Base-by-base conservation (phyloP, 2,329 filamentous ascomycete species). In the Phialophora tarda region DNA sequence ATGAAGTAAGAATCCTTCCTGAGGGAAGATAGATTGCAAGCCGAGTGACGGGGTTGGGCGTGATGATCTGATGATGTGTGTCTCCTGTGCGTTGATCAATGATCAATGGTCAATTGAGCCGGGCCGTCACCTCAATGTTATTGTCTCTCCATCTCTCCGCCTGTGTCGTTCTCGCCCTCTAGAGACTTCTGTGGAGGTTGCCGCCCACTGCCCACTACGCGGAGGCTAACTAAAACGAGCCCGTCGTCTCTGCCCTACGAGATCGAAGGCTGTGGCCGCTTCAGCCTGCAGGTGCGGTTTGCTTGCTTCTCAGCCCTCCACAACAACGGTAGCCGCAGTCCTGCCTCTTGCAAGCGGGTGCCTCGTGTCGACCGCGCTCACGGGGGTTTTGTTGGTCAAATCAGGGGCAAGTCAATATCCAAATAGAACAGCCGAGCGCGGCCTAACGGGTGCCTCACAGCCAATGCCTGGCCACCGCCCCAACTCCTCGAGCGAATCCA, bases 341-440 rank as follows among this genome's bases (percentile, higher is more conserved):
- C 57, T 48, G 58, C 51, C 21, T 51, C 8, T 28, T 51, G 48
- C 30, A 61, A 56, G 59, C 54, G 28, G 48, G 56, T 59, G 54
- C 68, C 63, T 70, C 65, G 65, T 70, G 65, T 70, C 60, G 65
- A 60, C 59, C 60, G 53, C 26, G 7, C 54, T 34, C 57, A n/a
- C 59, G 41, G 58, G 48, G 24, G 41, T 38, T 41, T 47, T 47
- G 59, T 60, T 64, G 57, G 57, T 28, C 64, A 50, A 63, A 65
- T 63, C 64, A 62, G 50, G 60, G 44, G 34, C 54, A 47, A 55
- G 61, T 32, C 58, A 55, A 17, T 7, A 44, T 44, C 47, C 24
- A 48, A 57, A 51, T 63, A 34, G 59, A 61, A 66, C 61, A 60
- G 66, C 59, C 66, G 53, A 64, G 53, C 55, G 61, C 58, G 56